phyloP scores from a whole-genome alignment of 495 filamentous ascomycete genomes.

The Podospora comata region DNA sequence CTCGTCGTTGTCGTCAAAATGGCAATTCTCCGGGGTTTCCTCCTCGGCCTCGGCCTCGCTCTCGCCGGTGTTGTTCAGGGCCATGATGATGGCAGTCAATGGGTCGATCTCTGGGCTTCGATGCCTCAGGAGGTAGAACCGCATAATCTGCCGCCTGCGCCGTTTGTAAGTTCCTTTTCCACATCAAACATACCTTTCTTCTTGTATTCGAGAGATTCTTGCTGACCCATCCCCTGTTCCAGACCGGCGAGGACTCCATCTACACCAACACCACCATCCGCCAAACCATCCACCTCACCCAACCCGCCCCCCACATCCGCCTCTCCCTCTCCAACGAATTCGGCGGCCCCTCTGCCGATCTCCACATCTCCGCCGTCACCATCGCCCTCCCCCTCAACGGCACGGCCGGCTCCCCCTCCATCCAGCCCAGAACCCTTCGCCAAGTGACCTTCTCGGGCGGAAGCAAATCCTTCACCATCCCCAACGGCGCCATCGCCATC shows the following conservation, averaged over 20 bases:
- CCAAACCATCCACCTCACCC: slow-evolving; percentile 56
- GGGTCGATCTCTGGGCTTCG: slow-evolving; percentile 56
- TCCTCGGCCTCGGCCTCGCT: slow-evolving; percentile 22
- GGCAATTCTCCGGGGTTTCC: slow-evolving; percentile 15
- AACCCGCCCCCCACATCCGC: slow-evolving; percentile 48
- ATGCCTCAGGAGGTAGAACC: slow-evolving; percentile 60
- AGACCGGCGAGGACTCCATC: slow-evolving; percentile 30
- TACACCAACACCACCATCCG: slow-evolving; percentile 55
- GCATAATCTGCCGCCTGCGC: slow-evolving; percentile 50
- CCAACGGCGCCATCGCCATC: slow-evolving; percentile 53
- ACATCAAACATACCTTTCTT: background rate
- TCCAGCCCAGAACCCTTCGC: slow-evolving; percentile 42
- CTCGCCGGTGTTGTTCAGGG: background rate
- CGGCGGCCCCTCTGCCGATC: slow-evolving; percentile 42
- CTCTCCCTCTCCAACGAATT: slow-evolving; percentile 61
- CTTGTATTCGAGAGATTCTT: background rate
- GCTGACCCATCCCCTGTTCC: background rate
- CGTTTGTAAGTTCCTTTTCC: slow-evolving; percentile 46
- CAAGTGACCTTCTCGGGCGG: slow-evolving; percentile 50
- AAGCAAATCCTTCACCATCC: slow-evolving; percentile 43
- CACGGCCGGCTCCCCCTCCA: slow-evolving; percentile 43
- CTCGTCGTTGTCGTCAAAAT: slow-evolving; percentile 12
- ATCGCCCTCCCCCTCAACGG: slow-evolving; percentile 48
- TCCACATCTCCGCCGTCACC: slow-evolving; percentile 54
- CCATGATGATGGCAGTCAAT: slow-evolving; percentile 33